Base-by-base conservation (phyloP, 2,329 filamentous ascomycete genomes). In the Colletotrichum sp. region DNA sequence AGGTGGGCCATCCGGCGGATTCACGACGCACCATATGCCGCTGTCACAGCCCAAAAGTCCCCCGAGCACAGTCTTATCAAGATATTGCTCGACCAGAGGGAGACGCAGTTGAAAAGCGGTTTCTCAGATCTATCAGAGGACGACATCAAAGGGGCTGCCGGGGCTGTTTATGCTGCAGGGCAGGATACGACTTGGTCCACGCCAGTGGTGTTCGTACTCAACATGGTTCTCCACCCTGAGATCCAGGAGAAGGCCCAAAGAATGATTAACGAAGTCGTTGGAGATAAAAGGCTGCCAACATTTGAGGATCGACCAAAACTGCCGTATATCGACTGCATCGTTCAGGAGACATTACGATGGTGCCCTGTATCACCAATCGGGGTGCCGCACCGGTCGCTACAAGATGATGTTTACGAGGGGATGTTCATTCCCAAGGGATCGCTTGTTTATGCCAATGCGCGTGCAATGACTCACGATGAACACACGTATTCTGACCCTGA, bases 341-440 rank as follows among this genome's bases (percentile, higher is more conserved):
- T 90, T 6, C 83, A 88, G 59, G 88, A 90, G 76, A 85, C 84
- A 5, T 81, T 85, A 30, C 83, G 88, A n/a, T 88, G 85, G 83
- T 82, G 81, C 30, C 88, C 88, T 4, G 80, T 89, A 2, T 86
- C 84, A 5, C 87, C 88, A 0, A 80, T 89, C 2, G 89, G 87
- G 2, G 88, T 92, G 39, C 90, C 91, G 2, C 91, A 93, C 80
- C 86, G 83, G 44, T 71, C 72, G 1, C 25, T 68, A 12, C 55
- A 88, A 57, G 90, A 92, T 65, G 91, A 92, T 68, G 83, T 87
- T 8, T 92, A 91, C 79, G 82, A 88, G 13, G 90, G 87, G 25
- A 89, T 90, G 81, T 86, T 87, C 72, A 91, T 93, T 57, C 90
- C 90, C 4, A 87, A 87, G 11, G 91, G 90, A 2, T 84, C 85